Conservation (phyloP, 805 yeast species). For the baker's yeast (Saccharomyces cerevisiae) region DNA sequence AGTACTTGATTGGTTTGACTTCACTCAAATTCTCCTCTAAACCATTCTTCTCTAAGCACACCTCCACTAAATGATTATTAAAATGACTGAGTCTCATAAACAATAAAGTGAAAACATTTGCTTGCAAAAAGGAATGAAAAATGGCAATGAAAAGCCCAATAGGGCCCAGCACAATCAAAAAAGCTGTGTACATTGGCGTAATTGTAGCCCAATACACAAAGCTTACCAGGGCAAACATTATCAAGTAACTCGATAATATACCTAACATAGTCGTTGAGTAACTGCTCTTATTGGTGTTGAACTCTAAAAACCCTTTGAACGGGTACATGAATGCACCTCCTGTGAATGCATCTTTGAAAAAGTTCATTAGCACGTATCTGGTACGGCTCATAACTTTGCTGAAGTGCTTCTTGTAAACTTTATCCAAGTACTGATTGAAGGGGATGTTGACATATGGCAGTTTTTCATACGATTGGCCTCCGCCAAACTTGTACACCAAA, state of each 20-base stretch:
- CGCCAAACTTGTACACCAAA: slow-evolving; percentile 20
- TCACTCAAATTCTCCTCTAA: slow-evolving; percentile 2
- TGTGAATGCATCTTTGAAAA: slow-evolving; percentile 17
- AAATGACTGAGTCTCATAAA: slow-evolving; percentile 25
- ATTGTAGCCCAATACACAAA: slow-evolving; percentile 25
- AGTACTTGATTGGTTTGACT: slow-evolving; percentile 20
- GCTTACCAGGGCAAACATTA: slow-evolving; percentile 13
- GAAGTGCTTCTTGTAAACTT: slow-evolving; percentile 13
- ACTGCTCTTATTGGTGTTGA: slow-evolving; percentile 8
- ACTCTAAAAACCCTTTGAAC: slow-evolving; percentile 16
- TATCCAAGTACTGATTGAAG: slow-evolving; percentile 7
- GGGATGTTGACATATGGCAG: slow-evolving; percentile 12
- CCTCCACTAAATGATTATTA: slow-evolving; percentile 12
- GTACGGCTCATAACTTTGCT: slow-evolving; percentile 7
- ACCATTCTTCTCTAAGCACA: slow-evolving; percentile 10
- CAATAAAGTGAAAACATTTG: slow-evolving; percentile 27
- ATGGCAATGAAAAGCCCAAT: slow-evolving; percentile 22
- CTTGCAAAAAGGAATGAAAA: slow-evolving; percentile 25
- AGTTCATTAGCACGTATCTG: slow-evolving; percentile 11
- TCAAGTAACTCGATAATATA: slow-evolving; percentile 11
- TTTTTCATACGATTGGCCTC: slow-evolving; percentile 16
- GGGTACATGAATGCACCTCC: slow-evolving; percentile 22
- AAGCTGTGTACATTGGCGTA: slow-evolving; percentile 25
- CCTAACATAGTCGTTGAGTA: slow-evolving; percentile 10
- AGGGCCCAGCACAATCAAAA: slow-evolving; percentile 25